Conservation (phyloP, 306 rosid species). For the Erythrophleum fordii region DNA sequence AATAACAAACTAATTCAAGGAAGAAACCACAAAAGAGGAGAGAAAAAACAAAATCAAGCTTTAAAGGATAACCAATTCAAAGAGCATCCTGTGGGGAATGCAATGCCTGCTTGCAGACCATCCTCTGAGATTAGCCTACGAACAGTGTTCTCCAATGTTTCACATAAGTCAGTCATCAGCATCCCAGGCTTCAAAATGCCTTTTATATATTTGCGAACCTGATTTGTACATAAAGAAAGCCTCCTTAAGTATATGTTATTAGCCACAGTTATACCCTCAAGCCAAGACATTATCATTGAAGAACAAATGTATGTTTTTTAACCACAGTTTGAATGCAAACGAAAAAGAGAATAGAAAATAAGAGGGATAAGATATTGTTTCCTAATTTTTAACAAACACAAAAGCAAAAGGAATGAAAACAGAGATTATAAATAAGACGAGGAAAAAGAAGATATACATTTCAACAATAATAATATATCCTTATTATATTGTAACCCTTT, state of each 20-base stretch:
- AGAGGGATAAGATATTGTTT: not conserved
- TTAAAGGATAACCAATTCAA: slow-evolving; percentile 71
- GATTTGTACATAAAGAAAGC: slow-evolving; percentile 40
- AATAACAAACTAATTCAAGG: slow-evolving; percentile 22
- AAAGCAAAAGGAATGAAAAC: not conserved
- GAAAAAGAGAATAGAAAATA: not conserved
- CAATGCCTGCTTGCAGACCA: slow-evolving; percentile 98
- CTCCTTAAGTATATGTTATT: not conserved
- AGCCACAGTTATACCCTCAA: not conserved
- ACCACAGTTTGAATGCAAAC: slow-evolving; percentile 15
- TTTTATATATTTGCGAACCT: slow-evolving; percentile 89
- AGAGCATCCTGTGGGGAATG: slow-evolving; percentile 99
- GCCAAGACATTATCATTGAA: not conserved
- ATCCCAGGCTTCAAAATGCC: slow-evolving; percentile 90
- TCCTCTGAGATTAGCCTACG: slow-evolving; percentile 87
- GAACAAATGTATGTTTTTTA: not conserved
- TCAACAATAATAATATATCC: not conserved
- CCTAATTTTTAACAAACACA: not conserved
- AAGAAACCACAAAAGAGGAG: slow-evolving; percentile 13
- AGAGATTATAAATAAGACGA: not conserved
- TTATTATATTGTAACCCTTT: not conserved
- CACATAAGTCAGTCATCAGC: slow-evolving; percentile 94
- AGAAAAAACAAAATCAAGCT: not conserved
- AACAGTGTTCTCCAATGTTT: slow-evolving; percentile 90
- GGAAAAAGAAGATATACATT: not conserved